Evolutionary conservation across 2,329 filamentous ascomycete genomes (phyloP), one percentile per base, ranked within the genome.

Genomic region (Fusarium sp.): DNA sequence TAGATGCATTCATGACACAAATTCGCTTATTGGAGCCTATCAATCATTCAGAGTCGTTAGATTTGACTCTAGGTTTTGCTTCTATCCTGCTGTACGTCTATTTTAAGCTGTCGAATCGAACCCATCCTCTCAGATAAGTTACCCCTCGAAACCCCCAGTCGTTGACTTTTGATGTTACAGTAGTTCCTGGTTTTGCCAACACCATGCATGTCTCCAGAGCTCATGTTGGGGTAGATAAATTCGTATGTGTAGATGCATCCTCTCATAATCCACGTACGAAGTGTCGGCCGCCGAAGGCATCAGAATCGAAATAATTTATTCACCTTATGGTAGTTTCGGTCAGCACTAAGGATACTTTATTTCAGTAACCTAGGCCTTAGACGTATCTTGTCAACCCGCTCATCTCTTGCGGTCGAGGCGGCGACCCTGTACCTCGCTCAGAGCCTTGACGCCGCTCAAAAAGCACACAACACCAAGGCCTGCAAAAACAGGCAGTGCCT

Each of bases 391-490:
- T 41, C 16, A 55, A 48, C 29, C 22, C n/a, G 32, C 43, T 80
- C 80, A 89, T 77, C 86, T 83, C 82, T 90, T 84, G 6, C 94
- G 94, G 24, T 92, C 91, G 75, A 98, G 83, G 61, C 96, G 90
- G 72, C 96, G 88, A 76, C 91, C 90, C 84, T 98, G 96, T 30
- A 99, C 95, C 84, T 99, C 96, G 52, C 93, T 92, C 73, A 99
- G 84, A 8, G 96, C 96, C 80, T 94, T 91, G 78, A 91, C 94
- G 60, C 96, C 96, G 78, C 93, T 97, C 68, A 98, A 81, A 78
- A 97, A 93, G 13, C 93, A 89, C 58, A 94, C 87, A 27, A 87
- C 81, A 18, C 90, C 90, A 30, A 96, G 87, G 45, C 90, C 82
- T 34, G 85, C 85, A 57, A 91, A 90, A 27, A 90, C 90, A 7